These are phyloP conservation scores for Urochloa ruziziensis DNA, from an alignment of 176 grass and related monocot genomes.

Conservation along the genomic window DNA sequence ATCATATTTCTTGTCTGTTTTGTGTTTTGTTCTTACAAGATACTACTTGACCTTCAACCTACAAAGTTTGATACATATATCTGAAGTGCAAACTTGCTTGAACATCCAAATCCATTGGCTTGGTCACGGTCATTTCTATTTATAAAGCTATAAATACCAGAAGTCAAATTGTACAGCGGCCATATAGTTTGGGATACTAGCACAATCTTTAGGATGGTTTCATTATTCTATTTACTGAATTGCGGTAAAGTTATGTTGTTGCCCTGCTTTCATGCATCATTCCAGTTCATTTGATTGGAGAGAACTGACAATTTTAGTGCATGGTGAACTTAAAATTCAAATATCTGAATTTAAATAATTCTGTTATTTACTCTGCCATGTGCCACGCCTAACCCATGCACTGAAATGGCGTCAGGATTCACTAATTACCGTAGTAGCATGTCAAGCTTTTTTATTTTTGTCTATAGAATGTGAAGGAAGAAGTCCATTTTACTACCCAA, in stretches of 20 bases:
- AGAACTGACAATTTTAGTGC: neutral
- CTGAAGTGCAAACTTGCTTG: conserved; percentile 1
- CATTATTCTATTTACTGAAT: neutral
- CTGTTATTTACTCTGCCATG: neutral
- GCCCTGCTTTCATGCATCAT: neutral
- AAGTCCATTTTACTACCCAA: neutral
- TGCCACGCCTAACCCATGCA: neutral
- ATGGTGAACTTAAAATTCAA: neutral
- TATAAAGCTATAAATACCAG: neutral
- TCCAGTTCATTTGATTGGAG: neutral
- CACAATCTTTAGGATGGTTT: neutral
- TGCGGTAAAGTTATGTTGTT: neutral
- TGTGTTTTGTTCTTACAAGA: neutral
- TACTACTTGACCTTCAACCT: neutral
- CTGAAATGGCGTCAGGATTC: neutral
- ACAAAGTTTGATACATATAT: neutral
- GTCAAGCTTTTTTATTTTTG: neutral
- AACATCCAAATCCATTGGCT: neutral
- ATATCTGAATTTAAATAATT: neutral
- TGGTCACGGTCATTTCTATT: neutral
- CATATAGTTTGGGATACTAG: neutral
- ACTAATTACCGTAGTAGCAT: neutral
- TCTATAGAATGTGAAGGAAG: neutral
- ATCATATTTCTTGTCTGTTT: neutral
- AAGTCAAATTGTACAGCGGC: neutral